These are phyloP conservation scores for Hortiboletus campestris DNA, from an alignment of 768 basidiomycete genomes.

Conservation along the genomic window DNA sequence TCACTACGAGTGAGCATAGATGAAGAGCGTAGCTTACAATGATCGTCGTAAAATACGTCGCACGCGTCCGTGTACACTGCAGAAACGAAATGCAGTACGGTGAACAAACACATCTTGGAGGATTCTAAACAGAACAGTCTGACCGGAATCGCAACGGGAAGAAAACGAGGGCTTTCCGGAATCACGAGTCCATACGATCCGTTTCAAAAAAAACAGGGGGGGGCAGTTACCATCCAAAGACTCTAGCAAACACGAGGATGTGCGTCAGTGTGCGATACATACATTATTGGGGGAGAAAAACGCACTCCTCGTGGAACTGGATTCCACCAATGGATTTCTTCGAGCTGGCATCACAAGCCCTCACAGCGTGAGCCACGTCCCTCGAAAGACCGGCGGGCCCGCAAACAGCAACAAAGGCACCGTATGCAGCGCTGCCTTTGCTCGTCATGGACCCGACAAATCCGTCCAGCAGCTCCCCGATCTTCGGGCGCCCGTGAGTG, in stretches of 20 bases:
- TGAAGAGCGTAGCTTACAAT: too few species aligned
- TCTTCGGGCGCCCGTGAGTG: constrained; percentile 50
- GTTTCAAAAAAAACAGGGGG: too few species aligned
- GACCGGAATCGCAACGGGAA: too few species aligned
- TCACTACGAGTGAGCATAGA: too few species aligned
- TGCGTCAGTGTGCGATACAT: neutral
- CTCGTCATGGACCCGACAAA: constrained; percentile 42
- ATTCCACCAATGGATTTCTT: constrained; percentile 37
- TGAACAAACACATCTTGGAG: too few species aligned
- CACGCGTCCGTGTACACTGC: too few species aligned
- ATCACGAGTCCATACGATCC: too few species aligned
- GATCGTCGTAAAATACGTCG: too few species aligned
- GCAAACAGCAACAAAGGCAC: constrained; percentile 42
- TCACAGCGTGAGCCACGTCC: constrained; percentile 32
- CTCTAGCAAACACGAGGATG: neutral
- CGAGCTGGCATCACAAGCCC: constrained; percentile 21
- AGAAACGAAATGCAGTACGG: too few species aligned
- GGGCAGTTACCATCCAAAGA: constrained; percentile 34
- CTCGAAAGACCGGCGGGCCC: constrained; percentile 38
- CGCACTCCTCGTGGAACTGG: constrained; percentile 40
- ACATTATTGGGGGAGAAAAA: neutral
- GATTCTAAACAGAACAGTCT: too few species aligned
- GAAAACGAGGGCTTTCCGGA: too few species aligned
- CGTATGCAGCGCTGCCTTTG: constrained; percentile 26
- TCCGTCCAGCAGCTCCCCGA: constrained; percentile 43